Base-by-base conservation (phyloP, 2,329 filamentous ascomycete genomes). In the Fusarium mangiferae region DNA sequence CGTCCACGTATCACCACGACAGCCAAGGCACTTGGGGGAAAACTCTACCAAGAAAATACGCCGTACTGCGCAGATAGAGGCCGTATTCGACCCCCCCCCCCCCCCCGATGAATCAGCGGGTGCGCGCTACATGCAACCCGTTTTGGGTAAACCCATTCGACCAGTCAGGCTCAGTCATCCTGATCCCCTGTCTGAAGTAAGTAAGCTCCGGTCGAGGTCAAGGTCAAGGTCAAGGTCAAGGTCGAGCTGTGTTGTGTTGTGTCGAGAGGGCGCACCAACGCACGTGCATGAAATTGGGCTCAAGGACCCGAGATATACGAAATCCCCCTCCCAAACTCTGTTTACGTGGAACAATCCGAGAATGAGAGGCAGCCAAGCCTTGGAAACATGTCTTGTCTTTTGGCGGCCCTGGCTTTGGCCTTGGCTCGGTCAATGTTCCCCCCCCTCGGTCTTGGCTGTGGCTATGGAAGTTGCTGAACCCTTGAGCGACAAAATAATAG, bases 301-400 rank as follows among this genome's bases (percentile, higher is more conserved):
- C 38, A 62, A 75, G 74, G 74, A 75, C 44, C 75, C 51, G 51
- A 54, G 75, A 77, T 65, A 76, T 77, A 77, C 75, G 75, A 77
- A 77, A 76, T 77, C 68, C 58, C 58, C 33, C 35, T 38, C 46
- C 59, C 36, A 62, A 63, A 68, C 63, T 61, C 44, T 63, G 66
- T 72, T 39, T 45, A 38, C 39, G 38, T n/a, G 35, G 38, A 54
- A 54, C 59, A 36, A 36, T 22, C 49, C 28, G 62, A 35, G 38
- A 61, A 44, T 41, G 36, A 51, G 56, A 62, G 38, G 48, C 38
- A 60, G 66, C 66, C 66, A 69, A 69, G 66, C 24, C 44, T 46
- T 55, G 38, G 36, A 18, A 54, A 42, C 20, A 56, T 57, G 45
- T 51, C 64, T 49, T 58, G 51, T 51, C 54, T 54, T 56, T 49